Evolutionary conservation across 768 basidiomycete species (phyloP).

Genomic region (Russula emetica): DNA sequence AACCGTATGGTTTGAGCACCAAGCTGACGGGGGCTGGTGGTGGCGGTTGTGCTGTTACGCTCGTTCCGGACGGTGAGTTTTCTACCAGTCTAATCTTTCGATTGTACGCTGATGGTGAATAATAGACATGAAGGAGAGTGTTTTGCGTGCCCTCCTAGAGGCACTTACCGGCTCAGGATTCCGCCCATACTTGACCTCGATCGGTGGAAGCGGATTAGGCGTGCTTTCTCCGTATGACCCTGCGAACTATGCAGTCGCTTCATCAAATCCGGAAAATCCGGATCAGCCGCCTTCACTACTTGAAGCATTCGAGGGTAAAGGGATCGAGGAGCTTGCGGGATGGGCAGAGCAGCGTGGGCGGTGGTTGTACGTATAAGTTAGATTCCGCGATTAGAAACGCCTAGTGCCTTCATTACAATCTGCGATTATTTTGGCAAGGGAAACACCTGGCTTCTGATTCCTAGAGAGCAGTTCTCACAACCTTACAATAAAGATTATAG

Average conservation of each 20-base stretch:
- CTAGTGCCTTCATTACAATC: neutral
- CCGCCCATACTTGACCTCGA: constrained; percentile 83
- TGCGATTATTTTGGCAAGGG: neutral
- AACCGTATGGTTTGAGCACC: constrained; percentile 72
- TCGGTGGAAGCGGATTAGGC: constrained; percentile 91
- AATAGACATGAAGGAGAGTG: constrained; percentile 65
- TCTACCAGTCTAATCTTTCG: constrained; percentile 20
- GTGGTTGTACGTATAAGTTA: constrained; percentile 40
- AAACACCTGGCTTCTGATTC: neutral
- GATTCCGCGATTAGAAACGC: neutral
- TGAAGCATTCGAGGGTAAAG: constrained; percentile 32
- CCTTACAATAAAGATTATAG: neutral
- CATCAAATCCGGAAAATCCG: constrained; percentile 31
- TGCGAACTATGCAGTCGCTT: constrained; percentile 22
- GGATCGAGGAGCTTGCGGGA: constrained; percentile 32
- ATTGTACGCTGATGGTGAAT: neutral
- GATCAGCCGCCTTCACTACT: constrained; percentile 24
- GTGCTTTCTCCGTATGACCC: constrained; percentile 60
- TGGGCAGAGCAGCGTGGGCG: constrained; percentile 40
- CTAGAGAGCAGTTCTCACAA: neutral
- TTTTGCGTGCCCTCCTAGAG: constrained; percentile 54
- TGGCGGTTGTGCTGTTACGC: constrained; percentile 95
- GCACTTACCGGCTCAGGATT: constrained; percentile 62
- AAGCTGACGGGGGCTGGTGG: constrained; percentile 98
- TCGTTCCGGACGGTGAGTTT: constrained; percentile 83